Conservation (phyloP, 2,329 filamentous ascomycete genomes). For the Clathrospora elynae region DNA sequence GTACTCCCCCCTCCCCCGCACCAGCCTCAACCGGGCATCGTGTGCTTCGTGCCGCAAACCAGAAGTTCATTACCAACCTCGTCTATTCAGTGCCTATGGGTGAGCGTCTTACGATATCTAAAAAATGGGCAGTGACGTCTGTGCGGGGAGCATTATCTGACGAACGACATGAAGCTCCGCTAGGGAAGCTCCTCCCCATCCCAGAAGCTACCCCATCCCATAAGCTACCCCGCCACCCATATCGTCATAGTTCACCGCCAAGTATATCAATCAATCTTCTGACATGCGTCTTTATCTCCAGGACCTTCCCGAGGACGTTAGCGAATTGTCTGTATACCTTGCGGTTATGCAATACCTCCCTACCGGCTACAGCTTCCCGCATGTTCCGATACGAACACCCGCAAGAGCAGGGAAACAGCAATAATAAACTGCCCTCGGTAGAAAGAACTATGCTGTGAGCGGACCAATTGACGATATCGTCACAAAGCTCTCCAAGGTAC, state of each 20-base stretch:
- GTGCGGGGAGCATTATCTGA: constrained; percentile 4
- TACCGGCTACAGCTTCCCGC: constrained; percentile 7
- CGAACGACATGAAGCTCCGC: not conserved
- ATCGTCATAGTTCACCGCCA: constrained; percentile 37
- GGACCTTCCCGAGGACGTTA: constrained; percentile 42
- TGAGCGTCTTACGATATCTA: not conserved
- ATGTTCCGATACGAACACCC: constrained; percentile 1
- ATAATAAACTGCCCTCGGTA: constrained; percentile 6
- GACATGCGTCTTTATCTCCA: constrained; percentile 23
- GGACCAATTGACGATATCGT: constrained; percentile 28
- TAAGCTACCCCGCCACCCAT: constrained; percentile 3
- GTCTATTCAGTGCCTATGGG: too few relatives aligned
- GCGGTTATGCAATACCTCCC: constrained; percentile 20
- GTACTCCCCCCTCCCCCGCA: constrained; percentile 12
- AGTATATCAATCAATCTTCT: constrained; percentile 20
- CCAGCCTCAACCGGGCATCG: constrained; percentile 6
- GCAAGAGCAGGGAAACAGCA: constrained; percentile 9
- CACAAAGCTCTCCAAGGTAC: constrained; percentile 10
- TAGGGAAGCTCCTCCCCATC: constrained; percentile 1
- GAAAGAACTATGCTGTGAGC: constrained; percentile 8
- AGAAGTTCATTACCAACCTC: not conserved
- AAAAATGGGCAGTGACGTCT: not conserved
- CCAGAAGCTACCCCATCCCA: constrained; percentile 5
- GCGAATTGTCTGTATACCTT: constrained; percentile 23
- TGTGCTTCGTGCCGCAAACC: constrained; percentile 9